Conservation (phyloP, 257 asterid genomes). For the Scutellaria minor region DNA sequence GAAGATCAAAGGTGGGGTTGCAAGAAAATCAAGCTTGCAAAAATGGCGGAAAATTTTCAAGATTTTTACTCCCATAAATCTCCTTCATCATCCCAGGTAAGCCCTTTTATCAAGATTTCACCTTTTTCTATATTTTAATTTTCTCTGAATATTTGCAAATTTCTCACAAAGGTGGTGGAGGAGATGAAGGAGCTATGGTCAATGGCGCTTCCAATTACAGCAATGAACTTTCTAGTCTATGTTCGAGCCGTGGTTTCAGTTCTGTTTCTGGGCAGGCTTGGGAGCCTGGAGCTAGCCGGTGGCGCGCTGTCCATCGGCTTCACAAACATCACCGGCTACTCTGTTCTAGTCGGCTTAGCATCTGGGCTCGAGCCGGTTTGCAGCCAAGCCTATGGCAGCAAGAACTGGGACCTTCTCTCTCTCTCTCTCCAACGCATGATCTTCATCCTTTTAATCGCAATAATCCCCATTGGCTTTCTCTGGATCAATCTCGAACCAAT, state of each 20-base stretch:
- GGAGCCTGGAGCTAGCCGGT: constrained; percentile 85
- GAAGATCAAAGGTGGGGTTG: constrained; percentile 10
- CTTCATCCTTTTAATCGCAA: constrained; percentile 65
- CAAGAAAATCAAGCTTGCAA: constrained; percentile 1
- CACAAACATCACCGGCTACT: constrained; percentile 88
- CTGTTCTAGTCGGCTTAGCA: constrained; percentile 78
- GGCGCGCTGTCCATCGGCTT: constrained; percentile 89
- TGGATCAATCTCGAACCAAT: constrained; percentile 78
- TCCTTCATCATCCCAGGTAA: constrained; percentile 70
- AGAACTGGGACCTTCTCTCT: constrained; percentile 64
- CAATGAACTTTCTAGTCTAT: constrained; percentile 81
- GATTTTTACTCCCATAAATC: constrained; percentile 56
- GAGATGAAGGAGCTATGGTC: constrained; percentile 83
- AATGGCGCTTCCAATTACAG: constrained; percentile 79
- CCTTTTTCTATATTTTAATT: not conserved
- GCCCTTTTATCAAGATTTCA: not conserved
- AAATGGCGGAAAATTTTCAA: constrained; percentile 59
- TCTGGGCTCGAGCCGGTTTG: constrained; percentile 90
- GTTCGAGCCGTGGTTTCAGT: constrained; percentile 83
- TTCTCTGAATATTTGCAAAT: not conserved
- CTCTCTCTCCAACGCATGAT: constrained; percentile 73
- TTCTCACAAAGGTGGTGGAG: constrained; percentile 61
- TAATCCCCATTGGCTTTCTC: constrained; percentile 62
- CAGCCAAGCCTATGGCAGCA: constrained; percentile 77
- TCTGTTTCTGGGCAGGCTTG: constrained; percentile 73